Base-by-base conservation (phyloP, 1,284 basidiomycete species). In the Marasmius oreades region DNA sequence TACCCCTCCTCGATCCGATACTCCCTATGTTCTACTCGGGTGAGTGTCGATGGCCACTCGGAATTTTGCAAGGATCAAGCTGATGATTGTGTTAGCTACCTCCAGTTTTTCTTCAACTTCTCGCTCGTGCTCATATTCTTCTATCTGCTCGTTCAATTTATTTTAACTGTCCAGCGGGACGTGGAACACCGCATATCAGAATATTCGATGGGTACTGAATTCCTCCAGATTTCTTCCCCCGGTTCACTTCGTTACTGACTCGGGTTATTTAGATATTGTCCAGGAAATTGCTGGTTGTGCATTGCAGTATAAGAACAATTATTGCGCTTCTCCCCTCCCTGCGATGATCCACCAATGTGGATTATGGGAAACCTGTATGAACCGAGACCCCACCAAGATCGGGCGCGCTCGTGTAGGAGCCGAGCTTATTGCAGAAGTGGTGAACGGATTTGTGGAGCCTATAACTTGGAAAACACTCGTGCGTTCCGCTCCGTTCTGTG, bases 391-490 rank as follows among this genome's bases (percentile, higher is more conserved):
- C 45, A 88, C 88, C 24, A 87, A 90, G 36, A 85, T 97, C 22
- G 94, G 94, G 0, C 88, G 93, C 51, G 92, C 94, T 55, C 86
- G 85, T 62, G 90, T 98, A 63, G 88, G 91, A 46, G 95, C 96
- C 53, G 94, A 98, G 76, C 88, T 96, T 50, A 89, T 98, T 70
- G 96, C 93, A 50, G 95, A 97, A 65, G 92, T 98, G 37, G 86
- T 98, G 64, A 97, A 98, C 70, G 87, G 92, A 7, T 99, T 99
- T 69, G 92, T 98, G 28, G 96, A 98, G 68, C 89, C 92, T 44
- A 95, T 98, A 69, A 95, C 89, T 70, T 98, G 94, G 93, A 97
- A 96, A 76, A 95, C 93, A 16, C 78, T 98, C 75, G 93, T 92
- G 61, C 71, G 86, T 73, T 23, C 18, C 10, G 1, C 26, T 22